Evolutionary conservation across 345 rosid genomes (phyloP).

Genomic region (Cardamine chenopodiifolia): DNA sequence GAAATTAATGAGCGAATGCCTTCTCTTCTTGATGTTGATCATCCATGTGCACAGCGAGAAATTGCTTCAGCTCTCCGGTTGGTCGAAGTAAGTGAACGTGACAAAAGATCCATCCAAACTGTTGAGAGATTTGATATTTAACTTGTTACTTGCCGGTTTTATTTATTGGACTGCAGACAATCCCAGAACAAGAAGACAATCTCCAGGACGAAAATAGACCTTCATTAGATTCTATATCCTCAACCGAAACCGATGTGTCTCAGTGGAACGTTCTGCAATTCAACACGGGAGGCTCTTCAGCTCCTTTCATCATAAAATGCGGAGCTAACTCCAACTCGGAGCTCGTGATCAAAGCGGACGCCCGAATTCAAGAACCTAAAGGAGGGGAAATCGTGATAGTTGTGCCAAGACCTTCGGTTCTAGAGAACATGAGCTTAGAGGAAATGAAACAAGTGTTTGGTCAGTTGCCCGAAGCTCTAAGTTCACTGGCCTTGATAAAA

Average conservation of each 20-base stretch:
- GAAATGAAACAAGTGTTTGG: conserved; percentile 84
- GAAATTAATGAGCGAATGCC: conserved; percentile 89
- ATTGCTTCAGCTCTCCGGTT: conserved; percentile 63
- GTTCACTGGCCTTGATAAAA: conserved; percentile 89
- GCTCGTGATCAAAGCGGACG: conserved; percentile 89
- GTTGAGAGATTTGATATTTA: background rate
- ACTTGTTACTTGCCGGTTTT: background rate
- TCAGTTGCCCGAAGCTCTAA: conserved; percentile 88
- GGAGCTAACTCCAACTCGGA: conserved; percentile 95
- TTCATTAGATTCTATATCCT: conserved; percentile 53
- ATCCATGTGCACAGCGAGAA: conserved; percentile 88
- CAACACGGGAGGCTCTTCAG: conserved; percentile 79
- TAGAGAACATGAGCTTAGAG: conserved; percentile 80
- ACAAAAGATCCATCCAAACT: conserved; percentile 2
- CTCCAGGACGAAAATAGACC: conserved; percentile 47
- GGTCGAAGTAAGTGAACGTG: conserved; percentile 62
- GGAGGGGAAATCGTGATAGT: conserved; percentile 94
- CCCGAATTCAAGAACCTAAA: conserved; percentile 84
- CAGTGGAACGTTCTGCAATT: conserved; percentile 98
- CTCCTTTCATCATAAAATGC: conserved; percentile 88
- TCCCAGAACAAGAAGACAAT: conserved; percentile 74
- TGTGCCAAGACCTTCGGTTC: conserved; percentile 87
- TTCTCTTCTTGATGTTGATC: conserved; percentile 96
- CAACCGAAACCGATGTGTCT: conserved; percentile 78
- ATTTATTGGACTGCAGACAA: conserved; percentile 52